Evolutionary conservation across 2,329 filamentous ascomycete genomes (phyloP).

Genomic region (Talaromyces sp.): DNA sequence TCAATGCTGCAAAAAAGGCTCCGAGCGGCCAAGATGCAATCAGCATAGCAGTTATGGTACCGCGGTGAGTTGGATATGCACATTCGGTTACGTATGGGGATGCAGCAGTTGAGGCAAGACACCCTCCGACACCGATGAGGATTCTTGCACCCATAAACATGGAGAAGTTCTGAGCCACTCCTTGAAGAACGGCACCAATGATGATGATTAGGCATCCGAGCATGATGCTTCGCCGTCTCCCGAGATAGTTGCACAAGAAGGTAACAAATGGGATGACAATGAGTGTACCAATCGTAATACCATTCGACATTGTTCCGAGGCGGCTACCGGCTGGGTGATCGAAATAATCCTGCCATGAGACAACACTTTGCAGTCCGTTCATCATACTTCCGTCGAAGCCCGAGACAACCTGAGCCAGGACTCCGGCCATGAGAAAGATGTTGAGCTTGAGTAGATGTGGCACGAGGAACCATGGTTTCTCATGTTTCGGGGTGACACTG

Average conservation of each 20-base stretch:
- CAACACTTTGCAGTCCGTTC: constrained; percentile 6
- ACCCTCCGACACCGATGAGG: constrained; percentile 62
- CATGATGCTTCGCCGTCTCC: not conserved
- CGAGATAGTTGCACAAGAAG: not conserved
- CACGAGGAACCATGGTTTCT: constrained; percentile 9
- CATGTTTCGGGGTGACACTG: not conserved
- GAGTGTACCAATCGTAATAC: not conserved
- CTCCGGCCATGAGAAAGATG: not conserved
- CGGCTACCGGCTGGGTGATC: not conserved
- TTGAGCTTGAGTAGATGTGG: constrained; percentile 9
- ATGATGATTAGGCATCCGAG: not conserved
- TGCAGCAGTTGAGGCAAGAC: constrained; percentile 58
- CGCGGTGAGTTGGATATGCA: constrained; percentile 59
- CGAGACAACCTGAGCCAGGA: constrained; percentile 1
- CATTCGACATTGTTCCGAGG: not conserved
- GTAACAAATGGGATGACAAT: not conserved
- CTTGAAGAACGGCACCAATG: constrained; percentile 1
- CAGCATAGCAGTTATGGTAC: constrained; percentile 58
- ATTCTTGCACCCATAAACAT: constrained; percentile 62
- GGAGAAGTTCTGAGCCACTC: constrained; percentile 23
- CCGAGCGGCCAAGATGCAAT: constrained; percentile 47
- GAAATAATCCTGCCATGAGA: constrained; percentile 9
- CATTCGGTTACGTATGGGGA: constrained; percentile 60
- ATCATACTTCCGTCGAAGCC: constrained; percentile 12
- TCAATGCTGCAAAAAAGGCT: constrained; percentile 26